These are phyloP conservation scores for Neurospora terricola DNA, from an alignment of 495 filamentous ascomycete species.

Conservation along the genomic window DNA sequence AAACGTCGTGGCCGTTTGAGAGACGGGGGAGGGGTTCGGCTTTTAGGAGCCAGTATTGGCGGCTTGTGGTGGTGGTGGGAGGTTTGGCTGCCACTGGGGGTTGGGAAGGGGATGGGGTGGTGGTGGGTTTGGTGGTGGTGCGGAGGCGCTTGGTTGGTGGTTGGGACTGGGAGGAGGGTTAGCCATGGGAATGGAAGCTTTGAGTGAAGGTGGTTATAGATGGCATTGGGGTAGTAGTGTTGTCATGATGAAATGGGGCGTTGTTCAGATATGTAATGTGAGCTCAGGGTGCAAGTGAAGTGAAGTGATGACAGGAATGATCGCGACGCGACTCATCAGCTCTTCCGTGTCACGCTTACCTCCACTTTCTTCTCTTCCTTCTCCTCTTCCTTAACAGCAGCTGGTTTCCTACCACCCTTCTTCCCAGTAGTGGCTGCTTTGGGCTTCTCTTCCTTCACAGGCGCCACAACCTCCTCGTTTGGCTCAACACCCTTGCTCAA, in stretches of 20 bases:
- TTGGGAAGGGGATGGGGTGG: neutral
- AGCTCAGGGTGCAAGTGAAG: neutral
- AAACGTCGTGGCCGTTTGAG: slow-evolving; percentile 78
- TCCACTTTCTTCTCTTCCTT: neutral
- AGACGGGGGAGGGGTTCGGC: slow-evolving; percentile 82
- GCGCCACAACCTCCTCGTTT: neutral
- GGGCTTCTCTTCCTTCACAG: neutral
- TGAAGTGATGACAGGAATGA: neutral
- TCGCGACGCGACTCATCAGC: neutral
- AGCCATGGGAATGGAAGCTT: neutral
- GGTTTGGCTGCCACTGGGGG: neutral
- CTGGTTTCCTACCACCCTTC: neutral
- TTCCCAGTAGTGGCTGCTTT: neutral
- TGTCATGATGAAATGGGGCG: neutral
- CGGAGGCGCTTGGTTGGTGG: slow-evolving; percentile 2
- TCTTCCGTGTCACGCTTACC: neutral
- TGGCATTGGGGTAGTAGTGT: neutral
- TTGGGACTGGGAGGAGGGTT: neutral
- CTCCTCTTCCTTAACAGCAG: neutral
- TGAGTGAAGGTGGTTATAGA: neutral
- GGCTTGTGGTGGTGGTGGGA: neutral
- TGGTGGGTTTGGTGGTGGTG: neutral
- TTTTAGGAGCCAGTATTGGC: slow-evolving; percentile 83
- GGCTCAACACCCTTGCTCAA: neutral
- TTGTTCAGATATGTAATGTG: neutral